A percentile compares a stretch with the other conserved stretches of the same genome.
phyloP scores from a whole-genome alignment of 2,329 filamentous ascomycete species.

The Paracorniculantispora psalliotae region DNA sequence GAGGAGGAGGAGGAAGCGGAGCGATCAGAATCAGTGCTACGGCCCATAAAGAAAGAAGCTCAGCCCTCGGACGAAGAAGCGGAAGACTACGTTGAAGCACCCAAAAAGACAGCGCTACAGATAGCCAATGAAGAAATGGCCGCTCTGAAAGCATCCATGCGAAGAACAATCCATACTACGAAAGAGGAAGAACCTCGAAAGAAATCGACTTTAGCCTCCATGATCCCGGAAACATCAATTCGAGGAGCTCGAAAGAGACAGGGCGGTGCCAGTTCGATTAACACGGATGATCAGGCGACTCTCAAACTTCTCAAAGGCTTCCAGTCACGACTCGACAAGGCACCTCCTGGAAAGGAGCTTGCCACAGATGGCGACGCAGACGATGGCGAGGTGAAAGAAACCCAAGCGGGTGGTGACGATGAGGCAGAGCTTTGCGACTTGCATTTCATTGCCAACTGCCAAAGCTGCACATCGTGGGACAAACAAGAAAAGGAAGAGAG shows the following conservation, averaged over 20 bases:
- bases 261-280: conserved; percentile 46
- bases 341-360: conserved; percentile 35
- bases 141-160: conserved; percentile 76
- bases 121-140: conserved; percentile 76
- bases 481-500: conserved; percentile 54
- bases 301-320: conserved; percentile 74
- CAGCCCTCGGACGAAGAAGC: background rate
- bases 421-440: conserved; percentile 81
- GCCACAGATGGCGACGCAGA: conserved; percentile 24
- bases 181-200: conserved; percentile 50
- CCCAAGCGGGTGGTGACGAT: conserved; percentile 45
- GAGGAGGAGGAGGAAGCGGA: conserved; percentile 17
- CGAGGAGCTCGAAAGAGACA: conserved; percentile 62
- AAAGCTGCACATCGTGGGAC: conserved; percentile 86
- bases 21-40: conserved; percentile 10
- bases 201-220: conserved; percentile 63
- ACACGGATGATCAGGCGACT: conserved; percentile 57
- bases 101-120: conserved; percentile 53
- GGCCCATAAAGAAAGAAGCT: background rate
- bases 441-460: conserved; percentile 93
- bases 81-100: conserved; percentile 20
- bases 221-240: conserved; percentile 69
- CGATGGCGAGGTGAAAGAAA: conserved; percentile 12
- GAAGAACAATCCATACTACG: conserved; percentile 51
- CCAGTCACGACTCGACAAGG: conserved; percentile 65